phyloP scores from a whole-genome alignment of 306 rosid genomes.

The Trifolium repens region DNA sequence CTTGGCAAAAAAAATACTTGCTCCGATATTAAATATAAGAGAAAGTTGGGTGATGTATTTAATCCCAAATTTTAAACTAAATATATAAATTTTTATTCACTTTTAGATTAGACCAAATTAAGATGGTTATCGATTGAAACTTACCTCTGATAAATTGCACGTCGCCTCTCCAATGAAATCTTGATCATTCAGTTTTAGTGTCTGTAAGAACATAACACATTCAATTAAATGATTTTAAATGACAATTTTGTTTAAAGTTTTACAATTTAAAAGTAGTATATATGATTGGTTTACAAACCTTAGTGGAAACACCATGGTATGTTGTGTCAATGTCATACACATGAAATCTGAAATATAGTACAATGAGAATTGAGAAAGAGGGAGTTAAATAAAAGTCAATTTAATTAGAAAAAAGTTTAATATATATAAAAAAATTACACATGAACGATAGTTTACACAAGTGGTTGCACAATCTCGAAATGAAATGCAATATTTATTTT shows the following conservation, averaged over 20 bases:
- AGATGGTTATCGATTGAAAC: conserved; percentile 8
- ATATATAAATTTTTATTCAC: neutral
- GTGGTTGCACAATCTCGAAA: conserved; percentile 75
- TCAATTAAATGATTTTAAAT: neutral
- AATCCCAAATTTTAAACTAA: no score
- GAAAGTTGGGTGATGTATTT: no score
- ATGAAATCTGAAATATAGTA: conserved; percentile 56
- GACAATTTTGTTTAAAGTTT: no score
- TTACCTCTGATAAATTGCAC: conserved; percentile 83
- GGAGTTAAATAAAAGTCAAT: neutral
- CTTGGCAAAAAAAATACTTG: no score
- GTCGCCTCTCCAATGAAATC: conserved; percentile 82
- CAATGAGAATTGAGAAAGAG: conserved; percentile 15
- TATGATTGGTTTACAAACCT: conserved; percentile 52
- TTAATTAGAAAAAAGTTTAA: conserved; percentile 6
- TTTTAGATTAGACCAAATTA: neutral
- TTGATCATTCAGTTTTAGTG: conserved; percentile 69
- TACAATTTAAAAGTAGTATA: neutral
- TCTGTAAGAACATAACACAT: conserved; percentile 48
- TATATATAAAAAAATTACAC: no score
- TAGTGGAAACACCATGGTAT: conserved; percentile 60
- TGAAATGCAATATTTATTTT: conserved; percentile 74
- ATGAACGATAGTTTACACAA: conserved; percentile 56
- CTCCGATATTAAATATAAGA: no score
- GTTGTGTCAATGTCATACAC: conserved; percentile 82